Evolutionary conservation across 108 stramenopile genomes (phyloP).

Genomic region (Aureococcus anophagefferens): DNA sequence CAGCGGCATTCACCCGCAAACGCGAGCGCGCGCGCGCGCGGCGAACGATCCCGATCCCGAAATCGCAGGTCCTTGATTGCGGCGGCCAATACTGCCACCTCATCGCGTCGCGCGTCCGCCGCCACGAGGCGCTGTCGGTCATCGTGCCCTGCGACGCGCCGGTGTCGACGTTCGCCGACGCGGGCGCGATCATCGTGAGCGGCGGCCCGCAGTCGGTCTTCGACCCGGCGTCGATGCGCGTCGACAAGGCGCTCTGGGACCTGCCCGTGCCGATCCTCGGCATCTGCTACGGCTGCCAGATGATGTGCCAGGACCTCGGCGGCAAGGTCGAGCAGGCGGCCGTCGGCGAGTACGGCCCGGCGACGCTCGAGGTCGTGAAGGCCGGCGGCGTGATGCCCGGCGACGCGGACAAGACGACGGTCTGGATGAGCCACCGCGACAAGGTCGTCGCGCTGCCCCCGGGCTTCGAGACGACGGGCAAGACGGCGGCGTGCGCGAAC

Average conservation of each 20-base stretch:
- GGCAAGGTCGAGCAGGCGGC: slow-evolving; percentile 75
- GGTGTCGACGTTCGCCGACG: slow-evolving; percentile 31
- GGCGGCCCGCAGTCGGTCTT: slow-evolving; percentile 89
- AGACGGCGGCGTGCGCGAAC: slow-evolving; percentile 75
- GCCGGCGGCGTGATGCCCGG: slow-evolving; percentile 60
- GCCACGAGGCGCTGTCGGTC: slow-evolving; percentile 89
- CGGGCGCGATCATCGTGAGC: slow-evolving; percentile 81
- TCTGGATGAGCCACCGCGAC: slow-evolving; percentile 99
- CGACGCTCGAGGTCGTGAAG: slow-evolving; percentile 60
- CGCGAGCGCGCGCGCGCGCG: too few relatives aligned
- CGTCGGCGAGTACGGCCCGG: slow-evolving; percentile 90
- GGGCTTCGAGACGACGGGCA: slow-evolving; percentile 67
- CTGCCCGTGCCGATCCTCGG: neutral
- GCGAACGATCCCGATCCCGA: neutral
- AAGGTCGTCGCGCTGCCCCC: slow-evolving; percentile 72
- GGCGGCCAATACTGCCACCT: slow-evolving; percentile 97
- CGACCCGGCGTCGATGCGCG: slow-evolving; percentile 60
- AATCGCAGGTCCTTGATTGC: slow-evolving; percentile 86
- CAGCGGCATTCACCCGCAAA: too few relatives aligned
- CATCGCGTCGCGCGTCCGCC: slow-evolving; percentile 95
- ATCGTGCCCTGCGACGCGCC: slow-evolving; percentile 52
- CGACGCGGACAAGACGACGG: slow-evolving; percentile 64
- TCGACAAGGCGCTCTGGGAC: neutral
- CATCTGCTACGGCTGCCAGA: slow-evolving; percentile 36
- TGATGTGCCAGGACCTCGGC: slow-evolving; percentile 37